These are phyloP conservation scores for Pseudoturritis turrita DNA, from an alignment of 345 rosid genomes.

Conservation along the genomic window DNA sequence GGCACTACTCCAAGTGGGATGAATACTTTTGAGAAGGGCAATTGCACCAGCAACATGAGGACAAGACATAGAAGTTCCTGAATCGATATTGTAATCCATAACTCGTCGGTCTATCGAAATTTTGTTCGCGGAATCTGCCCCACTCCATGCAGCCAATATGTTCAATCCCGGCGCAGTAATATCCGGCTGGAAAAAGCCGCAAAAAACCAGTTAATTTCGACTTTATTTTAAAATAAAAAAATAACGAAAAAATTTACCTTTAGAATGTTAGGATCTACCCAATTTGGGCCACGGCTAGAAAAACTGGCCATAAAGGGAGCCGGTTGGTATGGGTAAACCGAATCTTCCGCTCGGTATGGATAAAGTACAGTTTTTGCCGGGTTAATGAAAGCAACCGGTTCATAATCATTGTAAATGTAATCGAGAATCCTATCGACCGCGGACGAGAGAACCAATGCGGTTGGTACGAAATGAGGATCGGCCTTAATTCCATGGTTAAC, in stretches of 20 bases:
- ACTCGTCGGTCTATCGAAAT: conserved; percentile 33
- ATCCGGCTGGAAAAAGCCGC: conserved; percentile 48
- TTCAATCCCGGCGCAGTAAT: conserved; percentile 66
- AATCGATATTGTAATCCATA: conserved; percentile 36
- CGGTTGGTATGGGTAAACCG: conserved; percentile 26
- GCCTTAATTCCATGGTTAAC: conserved; percentile 17
- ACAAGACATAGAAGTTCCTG: conserved; percentile 84
- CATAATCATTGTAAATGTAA: conserved; percentile 46
- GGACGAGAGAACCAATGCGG: conserved; percentile 32
- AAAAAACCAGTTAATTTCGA: neutral
- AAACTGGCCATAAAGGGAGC: conserved; percentile 63
- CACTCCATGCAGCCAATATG: conserved; percentile 73
- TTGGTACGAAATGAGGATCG: conserved; percentile 60
- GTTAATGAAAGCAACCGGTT: conserved; percentile 42
- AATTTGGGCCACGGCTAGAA: conserved; percentile 56
- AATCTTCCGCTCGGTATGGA: conserved; percentile 6
- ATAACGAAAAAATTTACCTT: conserved; percentile 40
- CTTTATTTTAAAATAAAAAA: neutral
- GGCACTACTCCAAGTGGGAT: conserved; percentile 72
- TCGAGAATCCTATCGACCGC: conserved; percentile 33
- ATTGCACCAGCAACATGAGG: conserved; percentile 75
- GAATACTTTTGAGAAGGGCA: conserved; percentile 58
- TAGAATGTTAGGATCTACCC: conserved; percentile 48
- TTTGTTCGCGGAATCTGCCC: conserved; percentile 36
- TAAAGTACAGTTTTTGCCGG: conserved; percentile 37